Evolutionary conservation across 2,329 filamentous ascomycete genomes (phyloP).

Genomic region (Fusarium gaditjirri): DNA sequence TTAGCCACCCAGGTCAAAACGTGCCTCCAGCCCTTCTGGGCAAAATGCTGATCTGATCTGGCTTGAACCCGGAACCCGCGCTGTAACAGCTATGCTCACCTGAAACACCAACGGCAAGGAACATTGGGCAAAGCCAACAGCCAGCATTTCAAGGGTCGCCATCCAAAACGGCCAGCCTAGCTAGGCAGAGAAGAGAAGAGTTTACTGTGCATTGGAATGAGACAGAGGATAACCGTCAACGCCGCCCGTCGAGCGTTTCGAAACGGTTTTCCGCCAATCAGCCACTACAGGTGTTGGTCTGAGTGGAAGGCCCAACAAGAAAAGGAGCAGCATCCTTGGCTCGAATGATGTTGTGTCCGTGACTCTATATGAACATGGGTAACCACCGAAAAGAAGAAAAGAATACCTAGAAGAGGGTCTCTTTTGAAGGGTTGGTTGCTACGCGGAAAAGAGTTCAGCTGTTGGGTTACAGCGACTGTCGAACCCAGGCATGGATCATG

Average conservation of each 20-base stretch:
- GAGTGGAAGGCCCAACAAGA: constrained; percentile 5
- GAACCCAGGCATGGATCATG: constrained; percentile 3
- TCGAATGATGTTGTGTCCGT: constrained; percentile 38
- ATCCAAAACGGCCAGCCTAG: constrained; percentile 2
- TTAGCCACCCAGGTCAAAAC: not conserved
- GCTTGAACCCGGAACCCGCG: constrained; percentile 12
- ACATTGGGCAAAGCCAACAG: not conserved
- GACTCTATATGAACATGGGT: constrained; percentile 12
- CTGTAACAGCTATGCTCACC: constrained; percentile 36
- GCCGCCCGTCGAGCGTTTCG: constrained; percentile 41
- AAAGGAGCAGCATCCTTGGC: constrained; percentile 26
- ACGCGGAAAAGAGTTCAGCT: not conserved
- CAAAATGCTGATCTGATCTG: constrained; percentile 21
- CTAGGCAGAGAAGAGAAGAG: not conserved
- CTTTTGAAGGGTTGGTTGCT: constrained; percentile 3
- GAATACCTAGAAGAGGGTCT: constrained; percentile 1
- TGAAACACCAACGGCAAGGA: constrained; percentile 30
- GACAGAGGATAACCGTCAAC: constrained; percentile 14
- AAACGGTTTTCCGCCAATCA: constrained; percentile 45
- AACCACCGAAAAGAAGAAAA: not conserved
- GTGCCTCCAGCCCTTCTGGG: constrained; percentile 6
- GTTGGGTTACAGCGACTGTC: constrained; percentile 1
- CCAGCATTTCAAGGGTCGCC: not conserved
- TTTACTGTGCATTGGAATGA: constrained; percentile 1
- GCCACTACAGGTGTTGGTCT: constrained; percentile 3